phyloP scores from a whole-genome alignment of 169 alveolate species.

The Fabrea salina region DNA sequence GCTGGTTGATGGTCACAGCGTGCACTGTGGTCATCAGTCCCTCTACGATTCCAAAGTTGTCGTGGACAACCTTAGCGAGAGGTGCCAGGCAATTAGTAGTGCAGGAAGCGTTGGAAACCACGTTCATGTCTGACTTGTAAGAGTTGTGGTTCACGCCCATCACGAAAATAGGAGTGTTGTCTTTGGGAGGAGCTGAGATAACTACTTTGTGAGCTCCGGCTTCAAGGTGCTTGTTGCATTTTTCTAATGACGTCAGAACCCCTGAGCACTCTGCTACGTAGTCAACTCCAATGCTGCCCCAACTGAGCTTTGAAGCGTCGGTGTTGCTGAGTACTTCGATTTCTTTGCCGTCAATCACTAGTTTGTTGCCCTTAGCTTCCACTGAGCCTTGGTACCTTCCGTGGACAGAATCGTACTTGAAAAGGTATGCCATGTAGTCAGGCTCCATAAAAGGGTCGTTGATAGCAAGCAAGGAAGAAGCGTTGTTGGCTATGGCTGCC shows the following conservation, averaged over 20 bases:
- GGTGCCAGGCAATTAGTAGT: conserved; percentile 99
- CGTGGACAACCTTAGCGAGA: conserved; percentile 96
- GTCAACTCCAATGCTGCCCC: conserved; percentile 97
- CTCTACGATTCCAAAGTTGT: conserved; percentile 97
- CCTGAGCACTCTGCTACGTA: conserved; percentile 99
- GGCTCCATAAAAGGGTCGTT: conserved; percentile 98
- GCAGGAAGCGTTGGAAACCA: conserved; percentile 99
- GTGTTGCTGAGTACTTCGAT: conserved; percentile 86
- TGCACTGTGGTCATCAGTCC: conserved; percentile 99
- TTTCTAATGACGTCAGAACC: conserved; percentile 93
- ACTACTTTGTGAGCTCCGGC: conserved; percentile 99
- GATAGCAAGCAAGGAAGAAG: conserved; percentile 87
- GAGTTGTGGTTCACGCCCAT: conserved; percentile 96
- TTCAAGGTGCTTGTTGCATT: conserved; percentile 91
- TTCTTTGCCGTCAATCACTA: conserved; percentile 82
- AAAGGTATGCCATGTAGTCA: conserved; percentile 93
- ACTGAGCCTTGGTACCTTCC: conserved; percentile 87
- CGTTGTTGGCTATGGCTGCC: conserved; percentile 62
- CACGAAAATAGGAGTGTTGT: conserved; percentile 96
- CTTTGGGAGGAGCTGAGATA: conserved; percentile 99
- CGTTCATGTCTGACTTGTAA: conserved; percentile 86
- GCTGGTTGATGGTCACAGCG: conserved; percentile 98
- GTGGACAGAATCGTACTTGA: conserved; percentile 96
- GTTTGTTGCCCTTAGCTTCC: conserved; percentile 71
- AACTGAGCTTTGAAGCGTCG: conserved; percentile 94